Base-by-base conservation (phyloP, 768 basidiomycete species). In the Trametes punicea region DNA sequence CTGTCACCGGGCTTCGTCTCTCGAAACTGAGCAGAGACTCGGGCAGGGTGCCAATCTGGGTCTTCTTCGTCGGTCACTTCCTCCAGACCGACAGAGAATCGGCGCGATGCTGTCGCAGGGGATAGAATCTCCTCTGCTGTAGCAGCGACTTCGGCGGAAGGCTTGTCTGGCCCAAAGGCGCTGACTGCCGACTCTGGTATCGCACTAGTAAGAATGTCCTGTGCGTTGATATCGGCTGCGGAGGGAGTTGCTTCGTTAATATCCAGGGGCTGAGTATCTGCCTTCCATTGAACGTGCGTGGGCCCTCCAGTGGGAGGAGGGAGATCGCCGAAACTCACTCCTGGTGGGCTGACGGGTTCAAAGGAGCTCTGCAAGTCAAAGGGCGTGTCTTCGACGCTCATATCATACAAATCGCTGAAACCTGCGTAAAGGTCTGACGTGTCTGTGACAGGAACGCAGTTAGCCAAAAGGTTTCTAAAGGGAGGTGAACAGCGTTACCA, bases 321-420 rank as follows among this genome's bases (percentile, higher is more conserved):
- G 3, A 64, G 46, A 31, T 57, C 56, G 38, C 63, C 63, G 21
- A 64, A 64, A 50, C 57, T 61, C 5, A 51, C 13, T 21, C 49
- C 61, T 4, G 34, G 50, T 1, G 51, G 36, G 7, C 42, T 45
- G 34, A 62, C 40, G 7, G 64, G 62, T 36, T 62, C 64, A 21
- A 55, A 55, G 4, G 44, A 39, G 18, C 50, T 61, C 7, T 62
- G 48, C 16, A 31, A 9, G 27, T 51, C 29, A 36, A 26, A 44
- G 3, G 55, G 25, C n/a, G 26, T 26, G 1, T 23, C 42, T 2
- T n/a, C 20, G 2, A 33, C 34, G 5, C 33, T 52, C 40, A 59
- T 38, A 33, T 50, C 47, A 33, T 49, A 59, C n/a, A 61, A 26
- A 15, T 46, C 46, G 44, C 46, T 31, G 30, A 61, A 54, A 6